phyloP scores from a whole-genome alignment of 768 basidiomycete genomes.

The Bullera alba region DNA sequence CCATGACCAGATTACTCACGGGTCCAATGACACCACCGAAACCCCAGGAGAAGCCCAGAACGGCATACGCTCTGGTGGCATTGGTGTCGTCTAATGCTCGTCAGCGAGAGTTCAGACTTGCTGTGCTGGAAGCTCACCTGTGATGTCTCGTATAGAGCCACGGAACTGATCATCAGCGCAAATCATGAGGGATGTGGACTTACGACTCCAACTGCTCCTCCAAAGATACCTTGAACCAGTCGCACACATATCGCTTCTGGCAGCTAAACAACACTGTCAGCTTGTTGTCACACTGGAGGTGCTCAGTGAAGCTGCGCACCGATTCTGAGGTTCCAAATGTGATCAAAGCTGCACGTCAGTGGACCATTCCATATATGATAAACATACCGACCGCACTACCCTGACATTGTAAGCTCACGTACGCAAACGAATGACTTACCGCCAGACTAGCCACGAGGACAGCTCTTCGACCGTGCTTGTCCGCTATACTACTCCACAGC shows the following conservation, averaged over 20 bases:
- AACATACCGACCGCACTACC: conserved; percentile 61
- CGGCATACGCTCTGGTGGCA: conserved; percentile 89
- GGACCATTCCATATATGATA: background rate
- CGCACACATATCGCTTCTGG: conserved; percentile 77
- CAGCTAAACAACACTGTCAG: conserved; percentile 54
- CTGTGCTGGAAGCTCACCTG: conserved; percentile 42
- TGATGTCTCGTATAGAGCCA: conserved; percentile 75
- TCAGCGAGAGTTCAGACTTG: background rate
- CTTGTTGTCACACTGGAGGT: conserved; percentile 75
- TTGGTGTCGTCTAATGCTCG: conserved; percentile 65
- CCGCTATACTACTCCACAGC: conserved; percentile 93
- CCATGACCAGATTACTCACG: conserved; percentile 52
- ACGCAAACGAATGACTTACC: conserved; percentile 12
- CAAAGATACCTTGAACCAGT: conserved; percentile 85
- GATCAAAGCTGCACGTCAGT: conserved; percentile 25
- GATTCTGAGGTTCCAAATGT: conserved; percentile 45
- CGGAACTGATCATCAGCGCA: conserved; percentile 47
- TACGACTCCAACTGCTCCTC: conserved; percentile 89
- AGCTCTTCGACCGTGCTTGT: conserved; percentile 75
- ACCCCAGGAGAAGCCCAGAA: conserved; percentile 95
- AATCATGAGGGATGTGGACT: conserved; percentile 5
- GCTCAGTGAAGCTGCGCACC: conserved; percentile 11
- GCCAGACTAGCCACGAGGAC: conserved; percentile 79
- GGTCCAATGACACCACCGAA: conserved; percentile 63
- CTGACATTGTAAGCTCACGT: background rate